A percentile compares a stretch with the other conserved stretches of the same genome.
These are phyloP conservation scores for Cocos nucifera DNA, from an alignment of 176 grass and related monocot genomes.

Conservation along the genomic window DNA sequence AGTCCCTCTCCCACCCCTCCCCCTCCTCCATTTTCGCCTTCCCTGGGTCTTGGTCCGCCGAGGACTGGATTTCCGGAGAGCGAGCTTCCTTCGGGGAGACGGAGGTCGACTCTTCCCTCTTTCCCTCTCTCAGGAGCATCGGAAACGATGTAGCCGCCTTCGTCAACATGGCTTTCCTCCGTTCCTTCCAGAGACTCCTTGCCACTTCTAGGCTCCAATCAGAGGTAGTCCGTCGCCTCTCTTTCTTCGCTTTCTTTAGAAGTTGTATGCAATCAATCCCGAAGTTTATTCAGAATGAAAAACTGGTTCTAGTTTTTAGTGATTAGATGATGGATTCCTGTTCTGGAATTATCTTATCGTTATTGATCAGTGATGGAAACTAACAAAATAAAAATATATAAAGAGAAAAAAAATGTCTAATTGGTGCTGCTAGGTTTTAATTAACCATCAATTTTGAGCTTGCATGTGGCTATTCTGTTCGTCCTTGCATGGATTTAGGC, in stretches of 20 bases:
- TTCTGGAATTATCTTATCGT: too few relatives aligned
- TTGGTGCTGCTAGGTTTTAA: too few relatives aligned
- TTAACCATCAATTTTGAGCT: too few relatives aligned
- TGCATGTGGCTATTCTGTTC: too few relatives aligned
- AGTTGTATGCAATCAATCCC: too few relatives aligned
- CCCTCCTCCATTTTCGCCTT: constrained; percentile 63
- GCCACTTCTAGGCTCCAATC: constrained; percentile 34
- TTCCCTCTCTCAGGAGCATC: constrained; percentile 65
- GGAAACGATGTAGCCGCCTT: constrained; percentile 51
- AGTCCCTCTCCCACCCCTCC: constrained; percentile 40
- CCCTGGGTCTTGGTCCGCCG: constrained; percentile 53
- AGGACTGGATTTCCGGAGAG: constrained; percentile 36
- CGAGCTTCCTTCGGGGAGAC: constrained; percentile 51
- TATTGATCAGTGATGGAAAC: too few relatives aligned
- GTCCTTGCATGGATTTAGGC: too few relatives aligned
- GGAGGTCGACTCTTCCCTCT: constrained; percentile 58
- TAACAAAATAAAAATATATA: too few relatives aligned
- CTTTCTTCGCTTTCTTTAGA: neutral
- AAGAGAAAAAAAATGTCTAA: too few relatives aligned
- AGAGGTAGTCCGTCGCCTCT: constrained; percentile 27
- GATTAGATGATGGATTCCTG: neutral
- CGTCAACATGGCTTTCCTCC: constrained; percentile 58
- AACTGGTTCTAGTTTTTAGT: neutral
- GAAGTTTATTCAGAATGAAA: too few relatives aligned
- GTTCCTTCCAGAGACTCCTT: constrained; percentile 44